Evolutionary conservation across 345 rosid species (phyloP), one percentile per base, ranked within the genome.

Genomic region (Lenwebbia sp.): DNA sequence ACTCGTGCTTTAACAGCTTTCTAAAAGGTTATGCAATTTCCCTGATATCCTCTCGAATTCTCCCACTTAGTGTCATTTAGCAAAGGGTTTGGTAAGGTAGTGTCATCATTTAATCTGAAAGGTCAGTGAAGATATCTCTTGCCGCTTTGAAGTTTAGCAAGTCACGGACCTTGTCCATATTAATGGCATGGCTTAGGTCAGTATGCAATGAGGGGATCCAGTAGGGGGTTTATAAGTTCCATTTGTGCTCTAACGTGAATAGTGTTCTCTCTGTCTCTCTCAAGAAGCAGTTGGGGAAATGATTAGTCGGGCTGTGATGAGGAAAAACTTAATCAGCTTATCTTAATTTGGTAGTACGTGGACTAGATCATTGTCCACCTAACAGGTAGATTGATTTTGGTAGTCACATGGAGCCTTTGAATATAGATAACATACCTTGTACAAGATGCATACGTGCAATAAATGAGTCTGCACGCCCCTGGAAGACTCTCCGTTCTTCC

Each of bases 361-460:
- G 47, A 70, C 44, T 70, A 4, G 26, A 33, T 70, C 81, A 19
- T 70, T 37, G 37, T 70, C 47, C 81, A 33, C 26, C 81, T 21
- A 19, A 33, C 5, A 44, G 25, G 26, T 44, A 70, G 47, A 70
- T 21, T 70, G 81, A 41, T 70, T 37, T 70, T 70, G 47, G 81
- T 25, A 41, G 81, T 70, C 26, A 10, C 41, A 30, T 52, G 60
- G 44, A 83, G 57, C 47, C 10, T 82, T 87, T 62, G 56, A 8
- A 54, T 54, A 49, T 57, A 86, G 88, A 37, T 83, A 44, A 37
- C 60, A 40, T 91, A 97, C 99, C 99, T 95, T 97, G 99, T 49
- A 97, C 96, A 83, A 96, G 98, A 91, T 94, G 99, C 99, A 97
- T 97, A 70, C 97, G 92, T 41, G 98, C 98, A 85, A 97, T 95